These are phyloP conservation scores for Botryotinia globosa DNA, from an alignment of 2,329 filamentous ascomycete genomes.

Conservation along the genomic window DNA sequence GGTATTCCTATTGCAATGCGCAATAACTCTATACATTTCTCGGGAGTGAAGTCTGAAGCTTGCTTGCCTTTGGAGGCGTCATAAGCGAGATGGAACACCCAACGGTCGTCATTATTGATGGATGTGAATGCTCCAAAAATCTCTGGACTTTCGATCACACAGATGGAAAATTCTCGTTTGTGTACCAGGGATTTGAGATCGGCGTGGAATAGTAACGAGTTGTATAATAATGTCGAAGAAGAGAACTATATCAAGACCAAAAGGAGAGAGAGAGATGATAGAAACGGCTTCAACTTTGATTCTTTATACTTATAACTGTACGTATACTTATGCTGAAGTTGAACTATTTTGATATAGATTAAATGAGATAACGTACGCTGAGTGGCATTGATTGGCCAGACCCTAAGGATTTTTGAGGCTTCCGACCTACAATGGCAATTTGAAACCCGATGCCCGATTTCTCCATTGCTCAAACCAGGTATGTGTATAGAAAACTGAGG, in stretches of 20 bases:
- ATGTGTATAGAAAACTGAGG: not conserved
- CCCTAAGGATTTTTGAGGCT: not conserved
- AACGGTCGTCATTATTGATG: slow-evolving; percentile 35
- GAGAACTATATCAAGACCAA: not conserved
- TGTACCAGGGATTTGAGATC: slow-evolving; percentile 35
- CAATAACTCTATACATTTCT: slow-evolving; percentile 32
- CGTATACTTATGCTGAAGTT: not conserved
- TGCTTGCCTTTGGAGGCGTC: slow-evolving; percentile 30
- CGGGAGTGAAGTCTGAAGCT: slow-evolving; percentile 25
- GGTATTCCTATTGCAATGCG: slow-evolving; percentile 36
- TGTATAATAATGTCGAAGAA: not conserved
- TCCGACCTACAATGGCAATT: not conserved
- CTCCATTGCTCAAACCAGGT: not conserved
- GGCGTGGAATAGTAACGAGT: slow-evolving; percentile 35
- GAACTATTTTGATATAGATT: not conserved
- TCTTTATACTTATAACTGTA: not conserved
- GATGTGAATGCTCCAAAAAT: slow-evolving; percentile 27
- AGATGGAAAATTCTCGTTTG: slow-evolving; percentile 39
- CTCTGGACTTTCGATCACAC: slow-evolving; percentile 33
- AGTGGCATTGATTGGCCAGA: not conserved
- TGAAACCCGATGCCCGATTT: not conserved
- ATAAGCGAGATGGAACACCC: slow-evolving; percentile 36
- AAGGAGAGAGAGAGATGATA: too few species aligned
- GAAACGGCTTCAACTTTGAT: not conserved
- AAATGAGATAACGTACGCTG: not conserved